phyloP scores from a whole-genome alignment of 2,329 filamentous ascomycete genomes.

The Eutypa lata region DNA sequence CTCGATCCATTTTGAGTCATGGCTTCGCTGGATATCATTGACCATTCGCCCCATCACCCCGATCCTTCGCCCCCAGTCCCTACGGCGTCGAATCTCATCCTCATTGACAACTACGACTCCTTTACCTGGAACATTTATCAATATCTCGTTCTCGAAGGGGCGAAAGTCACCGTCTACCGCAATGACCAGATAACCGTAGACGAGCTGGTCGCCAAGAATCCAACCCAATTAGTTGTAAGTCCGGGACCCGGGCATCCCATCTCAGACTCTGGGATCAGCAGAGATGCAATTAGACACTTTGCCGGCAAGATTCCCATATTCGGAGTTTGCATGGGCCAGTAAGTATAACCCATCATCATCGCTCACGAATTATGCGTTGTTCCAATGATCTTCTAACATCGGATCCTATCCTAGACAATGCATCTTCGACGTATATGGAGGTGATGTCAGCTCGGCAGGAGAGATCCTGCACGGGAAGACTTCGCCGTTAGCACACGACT shows the following conservation, averaged over 20 bases:
- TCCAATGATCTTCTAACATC: constrained; percentile 10
- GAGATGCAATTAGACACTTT: constrained; percentile 86
- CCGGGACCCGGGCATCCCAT: constrained; percentile 91
- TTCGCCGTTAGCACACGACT: constrained; percentile 83
- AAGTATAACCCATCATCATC: constrained; percentile 35
- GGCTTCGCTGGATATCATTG: constrained; percentile 53
- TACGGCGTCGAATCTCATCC: constrained; percentile 83
- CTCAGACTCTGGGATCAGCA: constrained; percentile 89
- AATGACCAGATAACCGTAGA: constrained; percentile 90
- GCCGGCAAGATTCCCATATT: constrained; percentile 91
- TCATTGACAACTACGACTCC: constrained; percentile 99
- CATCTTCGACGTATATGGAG: constrained; percentile 91
- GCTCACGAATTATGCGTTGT: background rate
- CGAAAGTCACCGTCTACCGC: constrained; percentile 81
- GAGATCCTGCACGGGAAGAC: constrained; percentile 98
- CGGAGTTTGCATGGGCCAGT: constrained; percentile 98
- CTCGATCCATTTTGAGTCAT: constrained; percentile 28
- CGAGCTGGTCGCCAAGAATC: constrained; percentile 76
- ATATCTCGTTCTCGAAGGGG: constrained; percentile 94
- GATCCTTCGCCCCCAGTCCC: constrained; percentile 68
- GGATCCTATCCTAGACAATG: constrained; percentile 73
- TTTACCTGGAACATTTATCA: constrained; percentile 99
- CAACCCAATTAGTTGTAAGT: constrained; percentile 91
- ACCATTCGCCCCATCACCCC: constrained; percentile 86
- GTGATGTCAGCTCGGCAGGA: constrained; percentile 85